phyloP scores from a whole-genome alignment of 352 stramenopile genomes.

The Phytophthora brassicae region DNA sequence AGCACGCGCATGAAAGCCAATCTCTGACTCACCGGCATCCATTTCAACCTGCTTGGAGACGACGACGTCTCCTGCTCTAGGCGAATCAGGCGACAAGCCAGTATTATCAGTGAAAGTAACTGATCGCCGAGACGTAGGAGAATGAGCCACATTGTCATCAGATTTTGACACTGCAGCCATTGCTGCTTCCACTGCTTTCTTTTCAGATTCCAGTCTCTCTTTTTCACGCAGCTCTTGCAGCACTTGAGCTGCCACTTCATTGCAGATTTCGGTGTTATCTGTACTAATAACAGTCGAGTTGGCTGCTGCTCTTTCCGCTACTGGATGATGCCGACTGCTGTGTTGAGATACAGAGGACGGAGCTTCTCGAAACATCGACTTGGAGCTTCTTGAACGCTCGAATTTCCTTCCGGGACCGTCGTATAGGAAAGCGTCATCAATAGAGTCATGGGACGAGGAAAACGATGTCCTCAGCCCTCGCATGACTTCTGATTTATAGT shows the following conservation, averaged over 20 bases:
- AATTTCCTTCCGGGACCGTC: conserved; percentile 28
- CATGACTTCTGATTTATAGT: conserved; percentile 49
- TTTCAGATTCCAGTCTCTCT: conserved; percentile 42
- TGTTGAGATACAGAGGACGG: conserved; percentile 22
- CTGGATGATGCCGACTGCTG: conserved; percentile 19
- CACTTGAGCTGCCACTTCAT: conserved; percentile 49
- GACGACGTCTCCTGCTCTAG: conserved; percentile 22
- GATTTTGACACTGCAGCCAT: conserved; percentile 2
- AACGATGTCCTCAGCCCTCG: conserved; percentile 44
- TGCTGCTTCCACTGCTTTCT: conserved; percentile 22
- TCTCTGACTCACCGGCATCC: conserved; percentile 45
- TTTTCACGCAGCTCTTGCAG: conserved; percentile 52
- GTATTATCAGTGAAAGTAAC: conserved; percentile 20
- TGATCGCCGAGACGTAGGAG: conserved; percentile 20
- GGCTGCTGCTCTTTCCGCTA: conserved; percentile 18
- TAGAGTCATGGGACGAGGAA: conserved; percentile 70
- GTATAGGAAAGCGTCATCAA: conserved; percentile 67
- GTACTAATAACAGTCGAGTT: conserved; percentile 32
- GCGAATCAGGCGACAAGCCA: conserved; percentile 17
- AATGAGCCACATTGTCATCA: conserved; percentile 25
- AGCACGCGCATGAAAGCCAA: conserved; percentile 39
- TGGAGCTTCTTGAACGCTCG: conserved; percentile 15
- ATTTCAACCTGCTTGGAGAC: conserved; percentile 72
- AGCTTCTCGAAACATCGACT: conserved; percentile 2
- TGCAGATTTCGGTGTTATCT: conserved; percentile 32